Evolutionary conservation across 768 basidiomycete genomes (phyloP).

Genomic region (Boletus rubescentipes): DNA sequence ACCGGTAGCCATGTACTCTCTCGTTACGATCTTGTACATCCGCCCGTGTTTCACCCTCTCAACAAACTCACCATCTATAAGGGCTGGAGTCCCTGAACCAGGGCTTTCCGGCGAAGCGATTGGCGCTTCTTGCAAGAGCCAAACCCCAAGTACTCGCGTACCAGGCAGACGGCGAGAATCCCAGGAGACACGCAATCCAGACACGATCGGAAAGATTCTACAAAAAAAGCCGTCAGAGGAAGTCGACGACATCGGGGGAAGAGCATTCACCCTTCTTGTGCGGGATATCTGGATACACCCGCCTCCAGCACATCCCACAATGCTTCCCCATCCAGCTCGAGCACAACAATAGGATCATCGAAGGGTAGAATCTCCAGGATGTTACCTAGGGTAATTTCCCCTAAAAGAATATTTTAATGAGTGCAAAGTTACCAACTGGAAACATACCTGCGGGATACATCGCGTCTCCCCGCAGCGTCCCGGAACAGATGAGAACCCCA

Average conservation of each 20-base stretch:
- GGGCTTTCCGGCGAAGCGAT: conserved; percentile 22
- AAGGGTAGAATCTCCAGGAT: conserved; percentile 89
- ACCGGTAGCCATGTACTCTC: conserved; percentile 81
- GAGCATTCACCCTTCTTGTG: conserved; percentile 76
- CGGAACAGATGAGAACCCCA: conserved; percentile 78
- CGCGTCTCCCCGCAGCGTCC: conserved; percentile 84
- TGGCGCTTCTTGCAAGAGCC: conserved; percentile 46
- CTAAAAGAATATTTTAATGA: conserved; percentile 34
- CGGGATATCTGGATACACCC: conserved; percentile 75
- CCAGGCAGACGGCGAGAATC: conserved; percentile 74
- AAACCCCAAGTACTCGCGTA: conserved; percentile 70
- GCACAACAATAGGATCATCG: conserved; percentile 78
- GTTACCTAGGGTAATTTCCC: conserved; percentile 78
- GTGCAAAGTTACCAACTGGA: neutral
- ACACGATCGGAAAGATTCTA: conserved; percentile 86
- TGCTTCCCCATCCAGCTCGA: conserved; percentile 74
- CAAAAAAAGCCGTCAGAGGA: neutral
- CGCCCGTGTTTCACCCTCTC: conserved; percentile 49
- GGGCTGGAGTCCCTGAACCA: conserved; percentile 28
- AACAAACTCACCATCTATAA: conserved; percentile 54
- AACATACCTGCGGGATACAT: conserved; percentile 73
- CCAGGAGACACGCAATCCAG: conserved; percentile 84
- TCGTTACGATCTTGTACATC: conserved; percentile 79
- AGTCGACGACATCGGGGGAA: neutral
- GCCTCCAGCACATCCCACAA: conserved; percentile 81